These are phyloP conservation scores for Colletotrichum orbiculare DNA, from an alignment of 2,329 filamentous ascomycete species.

Conservation along the genomic window DNA sequence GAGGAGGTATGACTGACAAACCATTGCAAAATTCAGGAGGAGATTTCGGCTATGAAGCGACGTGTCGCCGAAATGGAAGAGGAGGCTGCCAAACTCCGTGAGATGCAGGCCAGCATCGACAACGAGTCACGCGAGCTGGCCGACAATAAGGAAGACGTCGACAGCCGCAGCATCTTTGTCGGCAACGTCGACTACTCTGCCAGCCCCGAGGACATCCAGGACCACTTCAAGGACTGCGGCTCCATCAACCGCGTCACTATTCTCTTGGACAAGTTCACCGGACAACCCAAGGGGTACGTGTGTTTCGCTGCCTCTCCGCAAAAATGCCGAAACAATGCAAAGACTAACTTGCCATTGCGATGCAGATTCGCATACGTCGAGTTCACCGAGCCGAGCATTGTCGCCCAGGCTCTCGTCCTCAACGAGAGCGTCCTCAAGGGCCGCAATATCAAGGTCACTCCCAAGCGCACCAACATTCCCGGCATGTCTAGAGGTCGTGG, in stretches of 20 bases:
- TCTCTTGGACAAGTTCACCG: slow-evolving; percentile 96
- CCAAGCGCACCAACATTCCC: slow-evolving; percentile 96
- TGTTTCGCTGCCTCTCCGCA: neutral
- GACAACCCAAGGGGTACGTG: slow-evolving; percentile 96
- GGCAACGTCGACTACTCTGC: slow-evolving; percentile 98
- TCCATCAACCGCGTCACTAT: slow-evolving; percentile 99
- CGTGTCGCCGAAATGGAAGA: slow-evolving; percentile 92
- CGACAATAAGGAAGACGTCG: slow-evolving; percentile 91
- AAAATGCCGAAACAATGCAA: neutral
- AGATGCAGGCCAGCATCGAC: slow-evolving; percentile 89
- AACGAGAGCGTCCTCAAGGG: slow-evolving; percentile 98
- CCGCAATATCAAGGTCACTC: slow-evolving; percentile 91
- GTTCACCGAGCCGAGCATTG: slow-evolving; percentile 92
- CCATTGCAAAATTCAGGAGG: slow-evolving; percentile 62
- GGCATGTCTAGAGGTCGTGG: slow-evolving; percentile 89
- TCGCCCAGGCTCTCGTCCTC: slow-evolving; percentile 91
- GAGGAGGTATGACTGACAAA: slow-evolving; percentile 38
- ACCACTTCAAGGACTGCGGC: slow-evolving; percentile 96
- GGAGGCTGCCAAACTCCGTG: slow-evolving; percentile 85
- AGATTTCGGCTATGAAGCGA: slow-evolving; percentile 88
- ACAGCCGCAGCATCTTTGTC: slow-evolving; percentile 95
- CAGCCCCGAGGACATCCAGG: slow-evolving; percentile 97
- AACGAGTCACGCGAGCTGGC: slow-evolving; percentile 84
- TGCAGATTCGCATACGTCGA: slow-evolving; percentile 97
- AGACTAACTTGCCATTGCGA: neutral